Conservation (phyloP, 2,329 filamentous ascomycete species). For the Aureobasidium melanogenum region DNA sequence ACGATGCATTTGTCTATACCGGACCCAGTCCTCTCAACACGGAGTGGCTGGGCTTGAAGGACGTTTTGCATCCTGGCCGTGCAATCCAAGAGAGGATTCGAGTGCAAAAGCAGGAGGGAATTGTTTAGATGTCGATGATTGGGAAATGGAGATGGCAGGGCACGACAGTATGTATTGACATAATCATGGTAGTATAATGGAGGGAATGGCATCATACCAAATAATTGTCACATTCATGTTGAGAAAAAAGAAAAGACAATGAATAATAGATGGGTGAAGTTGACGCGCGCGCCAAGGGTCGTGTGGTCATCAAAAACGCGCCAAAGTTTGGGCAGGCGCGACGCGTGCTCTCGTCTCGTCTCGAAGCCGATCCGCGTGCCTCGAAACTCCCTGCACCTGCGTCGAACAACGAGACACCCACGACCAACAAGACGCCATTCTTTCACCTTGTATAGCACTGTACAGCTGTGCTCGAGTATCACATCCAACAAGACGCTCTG, state of each 20-base stretch:
- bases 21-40: constrained; percentile 54
- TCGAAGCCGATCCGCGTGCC: neutral
- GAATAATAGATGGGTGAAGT: neutral
- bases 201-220: neutral
- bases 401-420: neutral
- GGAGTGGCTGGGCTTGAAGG: constrained; percentile 34
- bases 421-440: neutral
- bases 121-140: constrained; percentile 16
- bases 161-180: neutral
- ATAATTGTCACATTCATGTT: neutral
- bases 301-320: neutral
- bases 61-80: constrained; percentile 17
- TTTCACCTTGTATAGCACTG: neutral
- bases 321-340: constrained; percentile 6
- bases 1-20: constrained; percentile 59
- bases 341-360: constrained; percentile 8
- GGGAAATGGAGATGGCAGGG: neutral
- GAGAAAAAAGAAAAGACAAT: neutral
- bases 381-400: neutral
- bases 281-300: neutral
- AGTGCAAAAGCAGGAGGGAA: constrained; percentile 20
- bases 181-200: neutral
- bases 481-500: neutral
- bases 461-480: neutral
- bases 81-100: constrained; percentile 16